Conservation (phyloP, 1,139 yeast genomes). For the Geotrichum europaeum region DNA sequence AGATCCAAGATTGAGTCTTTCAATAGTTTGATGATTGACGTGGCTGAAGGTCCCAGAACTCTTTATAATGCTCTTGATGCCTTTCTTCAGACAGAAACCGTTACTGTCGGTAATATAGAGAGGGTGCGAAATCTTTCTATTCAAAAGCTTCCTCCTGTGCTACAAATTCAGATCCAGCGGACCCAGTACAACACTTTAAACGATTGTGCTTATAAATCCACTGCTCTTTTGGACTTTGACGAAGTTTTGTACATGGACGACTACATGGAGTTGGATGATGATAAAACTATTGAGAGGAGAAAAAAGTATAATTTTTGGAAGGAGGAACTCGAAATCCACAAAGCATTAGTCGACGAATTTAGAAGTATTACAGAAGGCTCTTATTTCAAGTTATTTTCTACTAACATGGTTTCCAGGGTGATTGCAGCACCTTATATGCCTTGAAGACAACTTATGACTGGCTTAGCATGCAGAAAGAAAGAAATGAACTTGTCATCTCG, state of each 20-base stretch:
- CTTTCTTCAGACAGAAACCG: conserved; percentile 41
- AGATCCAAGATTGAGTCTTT: conserved; percentile 73
- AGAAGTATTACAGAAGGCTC: neutral
- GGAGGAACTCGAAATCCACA: neutral
- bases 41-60: conserved; percentile 81
- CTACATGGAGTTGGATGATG: neutral
- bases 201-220: neutral
- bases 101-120: neutral
- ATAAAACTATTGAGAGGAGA: neutral
- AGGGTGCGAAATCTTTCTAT: too few relatives aligned
- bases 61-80: conserved; percentile 86
- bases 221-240: neutral
- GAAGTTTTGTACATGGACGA: neutral
- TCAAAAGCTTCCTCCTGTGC: neutral
- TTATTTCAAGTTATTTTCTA: too few relatives aligned
- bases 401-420: neutral
- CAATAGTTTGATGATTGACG: conserved; percentile 72
- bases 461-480: too few relatives aligned
- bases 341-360: neutral
- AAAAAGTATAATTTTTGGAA: neutral
- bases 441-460: too few relatives aligned
- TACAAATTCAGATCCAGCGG: neutral
- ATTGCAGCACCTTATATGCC: too few relatives aligned
- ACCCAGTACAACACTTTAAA: neutral
- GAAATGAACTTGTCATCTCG: too few relatives aligned